Evolutionary conservation across 2,329 filamentous ascomycete species (phyloP).

Genomic region (Diaporthe nobilis): DNA sequence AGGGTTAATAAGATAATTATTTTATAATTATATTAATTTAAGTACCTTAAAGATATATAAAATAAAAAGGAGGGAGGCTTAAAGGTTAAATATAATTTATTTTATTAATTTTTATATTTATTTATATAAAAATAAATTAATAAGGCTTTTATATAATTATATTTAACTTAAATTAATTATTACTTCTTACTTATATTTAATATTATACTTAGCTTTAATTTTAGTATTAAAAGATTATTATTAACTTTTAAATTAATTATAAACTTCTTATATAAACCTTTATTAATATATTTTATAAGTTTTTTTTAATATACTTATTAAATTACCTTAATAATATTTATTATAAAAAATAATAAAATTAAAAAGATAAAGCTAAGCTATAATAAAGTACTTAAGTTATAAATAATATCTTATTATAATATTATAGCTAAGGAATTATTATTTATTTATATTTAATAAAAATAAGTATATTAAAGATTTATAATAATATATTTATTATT

Average conservation of each 20-base stretch:
- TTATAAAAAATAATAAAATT: too few relatives aligned
- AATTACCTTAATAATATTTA: background rate
- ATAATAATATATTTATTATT: too few relatives aligned
- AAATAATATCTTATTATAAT: background rate
- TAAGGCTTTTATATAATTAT: background rate
- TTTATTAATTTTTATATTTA: background rate
- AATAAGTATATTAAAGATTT: too few relatives aligned
- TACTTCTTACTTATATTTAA: background rate
- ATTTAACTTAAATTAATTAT: background rate
- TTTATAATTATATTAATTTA: background rate
- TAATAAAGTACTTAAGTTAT: background rate
- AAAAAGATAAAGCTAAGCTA: background rate
- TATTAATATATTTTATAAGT: background rate
- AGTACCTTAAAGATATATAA: background rate
- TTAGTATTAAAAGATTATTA: background rate
- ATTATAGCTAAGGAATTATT: background rate
- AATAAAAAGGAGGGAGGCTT: background rate
- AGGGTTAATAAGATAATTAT: too few relatives aligned
- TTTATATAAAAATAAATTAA: background rate
- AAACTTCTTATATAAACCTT: background rate
- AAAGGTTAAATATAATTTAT: background rate
- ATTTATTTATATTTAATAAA: background rate
- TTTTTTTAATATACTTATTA: background rate
- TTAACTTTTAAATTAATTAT: background rate
- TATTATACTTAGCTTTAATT: background rate